A percentile compares a stretch with the other conserved stretches of the same genome.
These are phyloP conservation scores for Lasiodiplodia hormozganensis DNA, from an alignment of 2,329 filamentous ascomycete genomes.

Conservation along the genomic window DNA sequence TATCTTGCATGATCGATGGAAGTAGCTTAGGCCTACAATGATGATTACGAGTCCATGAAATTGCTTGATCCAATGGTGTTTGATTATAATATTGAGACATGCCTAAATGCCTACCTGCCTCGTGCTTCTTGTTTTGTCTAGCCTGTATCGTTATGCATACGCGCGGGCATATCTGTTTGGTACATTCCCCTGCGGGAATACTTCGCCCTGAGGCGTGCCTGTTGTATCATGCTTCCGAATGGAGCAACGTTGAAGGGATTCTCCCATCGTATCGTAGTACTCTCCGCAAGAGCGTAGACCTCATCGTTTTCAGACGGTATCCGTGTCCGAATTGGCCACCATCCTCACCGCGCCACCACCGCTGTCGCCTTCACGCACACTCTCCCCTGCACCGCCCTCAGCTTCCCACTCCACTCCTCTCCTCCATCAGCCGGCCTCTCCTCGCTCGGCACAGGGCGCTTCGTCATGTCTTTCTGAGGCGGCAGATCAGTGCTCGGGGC, in stretches of 20 bases:
- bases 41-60: slow-evolving; percentile 18
- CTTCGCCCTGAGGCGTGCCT: not conserved
- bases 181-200: not conserved
- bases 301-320: not conserved
- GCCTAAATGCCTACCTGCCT: too few species aligned
- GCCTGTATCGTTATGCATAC: not conserved
- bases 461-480: slow-evolving; percentile 48
- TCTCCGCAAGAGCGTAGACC: not conserved
- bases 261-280: not conserved
- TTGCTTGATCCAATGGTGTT: not conserved
- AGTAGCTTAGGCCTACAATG: slow-evolving; percentile 15
- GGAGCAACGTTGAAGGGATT: not conserved
- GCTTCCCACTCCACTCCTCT: slow-evolving; percentile 59
- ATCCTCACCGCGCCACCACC: not conserved
- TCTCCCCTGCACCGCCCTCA: slow-evolving; percentile 61
- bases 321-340: not conserved
- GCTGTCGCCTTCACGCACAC: slow-evolving; percentile 64
- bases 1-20: not conserved
- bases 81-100: not conserved
- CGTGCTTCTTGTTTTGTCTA: not conserved
- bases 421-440: slow-evolving; percentile 30
- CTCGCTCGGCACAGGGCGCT: slow-evolving; percentile 37
- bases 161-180: not conserved
- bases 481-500: slow-evolving; percentile 38
- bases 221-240: not conserved